Evolutionary conservation across 139 green algal species (phyloP).

Genomic region (Asterochloris erici): DNA sequence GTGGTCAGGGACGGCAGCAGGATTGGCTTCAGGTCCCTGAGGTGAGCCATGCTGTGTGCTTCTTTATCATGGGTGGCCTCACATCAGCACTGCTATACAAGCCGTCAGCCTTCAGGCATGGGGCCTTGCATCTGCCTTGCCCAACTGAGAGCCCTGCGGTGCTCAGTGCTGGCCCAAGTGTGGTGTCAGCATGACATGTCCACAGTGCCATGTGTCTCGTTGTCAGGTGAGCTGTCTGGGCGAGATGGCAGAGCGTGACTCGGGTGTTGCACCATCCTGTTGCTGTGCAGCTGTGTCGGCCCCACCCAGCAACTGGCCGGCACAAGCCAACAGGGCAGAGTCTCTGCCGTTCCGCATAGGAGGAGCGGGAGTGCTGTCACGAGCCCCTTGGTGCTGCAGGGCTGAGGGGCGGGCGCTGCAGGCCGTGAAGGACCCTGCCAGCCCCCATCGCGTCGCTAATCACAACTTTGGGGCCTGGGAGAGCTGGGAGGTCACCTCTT

Average conservation of each 20-base stretch:
- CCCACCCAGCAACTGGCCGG: too few species aligned
- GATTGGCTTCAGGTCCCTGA: conserved; percentile 11
- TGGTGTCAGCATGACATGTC: too few species aligned
- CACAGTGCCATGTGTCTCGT: too few species aligned
- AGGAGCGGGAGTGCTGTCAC: background rate
- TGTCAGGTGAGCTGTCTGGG: too few species aligned
- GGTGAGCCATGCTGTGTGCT: background rate
- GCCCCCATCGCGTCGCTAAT: conserved; percentile 11
- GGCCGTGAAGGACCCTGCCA: conserved; percentile 7
- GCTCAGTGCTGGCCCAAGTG: background rate
- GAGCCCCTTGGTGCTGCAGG: background rate
- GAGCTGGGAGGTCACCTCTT: conserved; percentile 6
- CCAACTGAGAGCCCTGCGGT: background rate
- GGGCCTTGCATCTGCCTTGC: too few species aligned
- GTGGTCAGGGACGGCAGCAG: conserved; percentile 4
- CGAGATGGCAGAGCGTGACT: too few species aligned
- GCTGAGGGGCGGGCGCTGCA: conserved; percentile 9
- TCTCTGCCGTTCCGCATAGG: background rate
- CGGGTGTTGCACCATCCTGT: too few species aligned
- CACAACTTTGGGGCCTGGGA: conserved; percentile 19
- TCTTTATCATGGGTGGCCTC: background rate
- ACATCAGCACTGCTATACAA: background rate
- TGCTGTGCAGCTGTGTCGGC: too few species aligned
- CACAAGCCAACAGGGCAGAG: too few species aligned
- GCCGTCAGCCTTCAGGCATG: too few species aligned